Evolutionary conservation across 2,329 filamentous ascomycete species (phyloP).

Genomic region (Alternaria triticimaculans): DNA sequence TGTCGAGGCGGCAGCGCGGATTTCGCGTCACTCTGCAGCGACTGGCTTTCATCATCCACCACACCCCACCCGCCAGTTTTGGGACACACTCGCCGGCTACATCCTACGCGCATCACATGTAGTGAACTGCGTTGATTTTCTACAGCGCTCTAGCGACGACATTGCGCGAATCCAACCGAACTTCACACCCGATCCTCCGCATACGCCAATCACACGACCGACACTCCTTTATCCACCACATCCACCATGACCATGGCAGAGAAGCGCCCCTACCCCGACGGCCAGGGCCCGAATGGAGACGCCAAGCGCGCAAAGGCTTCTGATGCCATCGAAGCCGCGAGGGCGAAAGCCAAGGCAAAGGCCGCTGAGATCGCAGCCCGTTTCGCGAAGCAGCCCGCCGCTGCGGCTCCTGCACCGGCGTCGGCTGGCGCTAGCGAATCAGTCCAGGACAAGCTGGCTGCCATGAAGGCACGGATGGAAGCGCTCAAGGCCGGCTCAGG

Average conservation of each 20-base stretch:
- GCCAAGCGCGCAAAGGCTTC: slow-evolving; percentile 50
- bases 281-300: slow-evolving; percentile 37
- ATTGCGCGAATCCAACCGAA: slow-evolving; percentile 2
- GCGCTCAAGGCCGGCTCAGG: slow-evolving; percentile 66
- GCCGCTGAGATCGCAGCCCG: slow-evolving; percentile 44
- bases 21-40: slow-evolving; percentile 25
- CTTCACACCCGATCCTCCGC: slow-evolving; percentile 8
- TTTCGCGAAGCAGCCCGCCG: slow-evolving; percentile 32
- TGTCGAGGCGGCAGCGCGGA: slow-evolving; percentile 7
- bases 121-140: background rate
- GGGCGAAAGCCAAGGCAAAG: slow-evolving; percentile 43
- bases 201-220: background rate
- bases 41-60: slow-evolving; percentile 7
- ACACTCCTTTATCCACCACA: background rate
- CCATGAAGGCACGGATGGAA: slow-evolving; percentile 38
- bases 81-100: background rate
- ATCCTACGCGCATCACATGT: background rate
- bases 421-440: slow-evolving; percentile 15
- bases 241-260: slow-evolving; percentile 45
- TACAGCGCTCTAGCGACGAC: background rate
- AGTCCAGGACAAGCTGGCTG: slow-evolving; percentile 37
- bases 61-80: background rate
- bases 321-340: slow-evolving; percentile 40
- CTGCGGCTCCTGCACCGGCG: slow-evolving; percentile 18
- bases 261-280: slow-evolving; percentile 53